These are phyloP conservation scores for Phytophthora gonapodyides DNA, from an alignment of 352 stramenopile species.

Conservation along the genomic window DNA sequence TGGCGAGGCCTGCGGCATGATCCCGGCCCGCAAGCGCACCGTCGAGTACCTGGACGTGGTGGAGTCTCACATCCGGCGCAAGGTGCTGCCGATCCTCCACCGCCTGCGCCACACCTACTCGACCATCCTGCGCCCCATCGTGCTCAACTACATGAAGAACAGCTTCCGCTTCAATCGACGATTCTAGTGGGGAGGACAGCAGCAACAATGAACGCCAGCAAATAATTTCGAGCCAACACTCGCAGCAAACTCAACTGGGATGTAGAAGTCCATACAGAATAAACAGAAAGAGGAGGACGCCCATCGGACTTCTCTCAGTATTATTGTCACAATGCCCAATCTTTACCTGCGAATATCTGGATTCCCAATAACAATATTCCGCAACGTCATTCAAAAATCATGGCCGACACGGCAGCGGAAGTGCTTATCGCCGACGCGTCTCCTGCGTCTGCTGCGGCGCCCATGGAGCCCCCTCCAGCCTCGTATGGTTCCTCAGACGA, in stretches of 20 bases:
- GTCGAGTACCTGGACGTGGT: slow-evolving; percentile 82
- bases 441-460: slow-evolving; percentile 2
- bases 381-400: neutral
- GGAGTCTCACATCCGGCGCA: slow-evolving; percentile 84
- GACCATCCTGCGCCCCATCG: slow-evolving; percentile 73
- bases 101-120: slow-evolving; percentile 81
- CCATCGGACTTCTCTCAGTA: slow-evolving; percentile 14
- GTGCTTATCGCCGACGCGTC: neutral
- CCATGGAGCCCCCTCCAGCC: neutral
- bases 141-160: slow-evolving; percentile 82
- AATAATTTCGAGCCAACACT: slow-evolving; percentile 14
- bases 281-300: slow-evolving; percentile 13
- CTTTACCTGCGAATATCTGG: no score
- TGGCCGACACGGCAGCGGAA: neutral
- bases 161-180: slow-evolving; percentile 60
- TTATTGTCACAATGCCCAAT: no score
- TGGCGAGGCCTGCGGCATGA: slow-evolving; percentile 75
- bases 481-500: neutral
- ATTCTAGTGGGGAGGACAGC: slow-evolving; percentile 16
- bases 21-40: slow-evolving; percentile 69
- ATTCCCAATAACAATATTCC: no score
- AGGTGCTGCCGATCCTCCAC: slow-evolving; percentile 81
- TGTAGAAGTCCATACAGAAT: slow-evolving; percentile 22
- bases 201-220: slow-evolving; percentile 11
- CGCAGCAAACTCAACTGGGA: slow-evolving; percentile 13